A percentile compares a stretch with the other conserved stretches of the same genome.
These are phyloP conservation scores for Hypomyces perniciosus DNA, from an alignment of 2,329 filamentous ascomycete genomes.

Conservation along the genomic window DNA sequence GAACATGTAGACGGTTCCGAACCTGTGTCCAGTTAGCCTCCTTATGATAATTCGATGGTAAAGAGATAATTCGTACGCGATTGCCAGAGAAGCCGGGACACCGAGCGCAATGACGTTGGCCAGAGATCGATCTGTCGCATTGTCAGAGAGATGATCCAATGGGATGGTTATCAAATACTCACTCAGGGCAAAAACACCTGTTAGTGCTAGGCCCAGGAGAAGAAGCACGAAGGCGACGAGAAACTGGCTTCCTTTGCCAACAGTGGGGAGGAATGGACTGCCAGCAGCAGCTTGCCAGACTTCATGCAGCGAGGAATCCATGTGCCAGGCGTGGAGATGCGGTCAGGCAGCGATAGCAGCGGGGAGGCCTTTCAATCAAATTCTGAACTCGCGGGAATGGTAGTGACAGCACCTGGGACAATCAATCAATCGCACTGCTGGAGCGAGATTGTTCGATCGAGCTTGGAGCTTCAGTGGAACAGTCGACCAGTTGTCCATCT, in stretches of 20 bases:
- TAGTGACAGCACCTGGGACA: neutral
- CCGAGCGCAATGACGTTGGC: slow-evolving; percentile 71
- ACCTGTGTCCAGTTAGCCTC: slow-evolving; percentile 46
- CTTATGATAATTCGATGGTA: slow-evolving; percentile 9
- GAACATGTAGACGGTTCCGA: slow-evolving; percentile 97
- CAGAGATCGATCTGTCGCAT: slow-evolving; percentile 68
- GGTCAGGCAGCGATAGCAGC: slow-evolving; percentile 3
- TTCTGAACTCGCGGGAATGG: neutral
- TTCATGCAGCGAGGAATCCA: slow-evolving; percentile 78
- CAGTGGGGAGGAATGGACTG: slow-evolving; percentile 73
- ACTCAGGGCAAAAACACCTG: slow-evolving; percentile 83
- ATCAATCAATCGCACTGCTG: slow-evolving; percentile 4
- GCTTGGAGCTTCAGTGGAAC: slow-evolving; percentile 4
- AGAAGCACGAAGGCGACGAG: slow-evolving; percentile 71
- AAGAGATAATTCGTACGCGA: slow-evolving; percentile 62
- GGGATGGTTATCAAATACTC: slow-evolving; percentile 26
- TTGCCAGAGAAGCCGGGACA: slow-evolving; percentile 77
- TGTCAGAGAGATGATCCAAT: slow-evolving; percentile 15
- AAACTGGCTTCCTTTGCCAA: slow-evolving; percentile 83
- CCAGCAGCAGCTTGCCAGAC: slow-evolving; percentile 90
- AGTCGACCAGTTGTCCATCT: slow-evolving; percentile 16
- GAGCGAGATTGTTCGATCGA: slow-evolving; percentile 3
- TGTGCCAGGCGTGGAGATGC: slow-evolving; percentile 34
- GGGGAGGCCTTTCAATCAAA: neutral
- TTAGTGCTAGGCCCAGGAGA: slow-evolving; percentile 63